phyloP scores from a whole-genome alignment of 495 filamentous ascomycete species.

The Aspergillus affinis region DNA sequence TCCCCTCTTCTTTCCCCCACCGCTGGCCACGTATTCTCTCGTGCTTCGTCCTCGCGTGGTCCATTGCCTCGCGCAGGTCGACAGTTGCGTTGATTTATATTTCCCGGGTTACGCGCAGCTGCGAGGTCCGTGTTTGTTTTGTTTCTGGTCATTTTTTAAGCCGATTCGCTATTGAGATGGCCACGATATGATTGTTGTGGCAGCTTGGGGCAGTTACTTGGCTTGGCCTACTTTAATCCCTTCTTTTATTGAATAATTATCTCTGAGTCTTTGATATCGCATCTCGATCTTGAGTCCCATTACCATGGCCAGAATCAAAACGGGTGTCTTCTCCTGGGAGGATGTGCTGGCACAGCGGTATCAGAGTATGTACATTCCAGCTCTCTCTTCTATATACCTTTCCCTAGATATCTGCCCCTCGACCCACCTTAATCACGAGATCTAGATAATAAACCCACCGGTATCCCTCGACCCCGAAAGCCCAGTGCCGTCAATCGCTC shows the following conservation, averaged over 20 bases:
- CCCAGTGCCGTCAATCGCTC: conserved; percentile 11
- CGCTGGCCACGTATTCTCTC: conserved; percentile 3
- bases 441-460: conserved; percentile 41
- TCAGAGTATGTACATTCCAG: conserved; percentile 35
- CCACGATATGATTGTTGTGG: background rate
- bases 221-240: background rate
- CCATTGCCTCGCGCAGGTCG: background rate
- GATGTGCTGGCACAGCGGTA: conserved; percentile 48
- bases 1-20: conserved; percentile 5
- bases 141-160: background rate
- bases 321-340: conserved; percentile 49
- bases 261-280: background rate
- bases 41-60: conserved; percentile 14
- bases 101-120: background rate
- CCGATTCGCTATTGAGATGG: background rate
- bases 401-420: conserved; percentile 2
- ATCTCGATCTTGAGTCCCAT: background rate
- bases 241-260: conserved; percentile 1
- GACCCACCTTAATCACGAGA: conserved; percentile 6
- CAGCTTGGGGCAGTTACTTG: background rate
- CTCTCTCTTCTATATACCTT: background rate
- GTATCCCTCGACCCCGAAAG: conserved; percentile 23
- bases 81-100: background rate
- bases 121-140: background rate
- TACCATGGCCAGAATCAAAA: conserved; percentile 41